These are phyloP conservation scores for Boechera divaricarpa DNA, from an alignment of 345 rosid species.

Conservation along the genomic window DNA sequence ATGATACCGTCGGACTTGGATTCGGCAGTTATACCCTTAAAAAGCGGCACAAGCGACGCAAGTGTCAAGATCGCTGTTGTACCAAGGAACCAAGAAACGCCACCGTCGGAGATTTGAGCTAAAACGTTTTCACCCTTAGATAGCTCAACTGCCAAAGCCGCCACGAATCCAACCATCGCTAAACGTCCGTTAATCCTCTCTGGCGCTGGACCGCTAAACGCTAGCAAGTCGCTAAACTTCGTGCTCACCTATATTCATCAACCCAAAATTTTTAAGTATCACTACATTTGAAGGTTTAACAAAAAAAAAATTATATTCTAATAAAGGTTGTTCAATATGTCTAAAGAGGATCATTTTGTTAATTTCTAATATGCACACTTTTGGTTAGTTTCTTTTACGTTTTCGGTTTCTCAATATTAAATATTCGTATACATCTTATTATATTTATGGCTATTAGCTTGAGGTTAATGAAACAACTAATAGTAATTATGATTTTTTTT, in stretches of 20 bases:
- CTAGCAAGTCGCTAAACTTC: conserved; percentile 62
- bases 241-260: conserved; percentile 53
- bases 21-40: conserved; percentile 63
- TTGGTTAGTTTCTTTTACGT: no score
- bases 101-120: conserved; percentile 64
- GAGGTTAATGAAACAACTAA: no score
- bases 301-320: no score
- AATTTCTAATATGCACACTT: no score
- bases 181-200: conserved; percentile 89
- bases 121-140: conserved; percentile 72
- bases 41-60: conserved; percentile 69
- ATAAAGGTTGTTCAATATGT: no score
- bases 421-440: no score
- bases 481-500: no score
- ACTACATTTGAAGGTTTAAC: no score
- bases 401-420: no score
- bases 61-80: conserved; percentile 60
- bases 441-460: no score
- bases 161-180: conserved; percentile 88
- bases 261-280: no score
- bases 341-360: no score
- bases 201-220: conserved; percentile 86
- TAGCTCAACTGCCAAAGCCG: conserved; percentile 70
- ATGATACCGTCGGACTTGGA: conserved; percentile 59
- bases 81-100: conserved; percentile 64